Percentiles rank a stretch among this genome's conserved stretches.
Evolutionary conservation across 1,139 yeast species (phyloP).

Genomic region (Pichia cactophila): DNA sequence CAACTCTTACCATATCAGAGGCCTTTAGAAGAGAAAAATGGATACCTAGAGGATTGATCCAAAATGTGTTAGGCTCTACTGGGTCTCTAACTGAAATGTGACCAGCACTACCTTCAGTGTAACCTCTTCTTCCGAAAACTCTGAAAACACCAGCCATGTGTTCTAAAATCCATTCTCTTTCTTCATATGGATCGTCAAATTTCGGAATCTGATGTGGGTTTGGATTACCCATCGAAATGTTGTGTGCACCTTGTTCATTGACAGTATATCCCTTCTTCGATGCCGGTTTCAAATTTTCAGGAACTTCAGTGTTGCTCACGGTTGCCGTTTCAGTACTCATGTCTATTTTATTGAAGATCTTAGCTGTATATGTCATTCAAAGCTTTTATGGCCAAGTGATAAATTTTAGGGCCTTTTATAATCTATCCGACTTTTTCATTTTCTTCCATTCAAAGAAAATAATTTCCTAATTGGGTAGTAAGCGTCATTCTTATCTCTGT

Average conservation of each 20-base stretch:
- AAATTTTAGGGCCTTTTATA: too few species aligned
- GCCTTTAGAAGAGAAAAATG: slow-evolving; percentile 67
- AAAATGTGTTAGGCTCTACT: slow-evolving; percentile 58
- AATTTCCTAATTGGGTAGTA: neutral
- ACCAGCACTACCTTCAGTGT: slow-evolving; percentile 73
- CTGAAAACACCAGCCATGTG: slow-evolving; percentile 83
- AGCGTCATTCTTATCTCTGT: neutral
- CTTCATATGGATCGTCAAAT: slow-evolving; percentile 42
- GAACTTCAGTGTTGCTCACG: slow-evolving; percentile 6
- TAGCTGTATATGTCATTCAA: neutral
- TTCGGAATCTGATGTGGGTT: slow-evolving; percentile 46
- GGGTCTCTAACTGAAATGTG: slow-evolving; percentile 79
- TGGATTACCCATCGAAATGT: slow-evolving; percentile 41
- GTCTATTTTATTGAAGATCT: neutral
- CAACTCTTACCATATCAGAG: slow-evolving; percentile 69
- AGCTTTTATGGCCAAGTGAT: too few species aligned
- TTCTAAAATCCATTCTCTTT: slow-evolving; percentile 57
- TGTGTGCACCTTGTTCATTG: slow-evolving; percentile 38
- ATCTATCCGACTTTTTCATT: neutral
- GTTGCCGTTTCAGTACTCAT: neutral
- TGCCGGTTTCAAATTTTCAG: slow-evolving; percentile 17
- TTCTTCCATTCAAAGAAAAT: neutral
- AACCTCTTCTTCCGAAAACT: slow-evolving; percentile 66
- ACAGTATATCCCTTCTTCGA: slow-evolving; percentile 34
- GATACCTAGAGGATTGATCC: slow-evolving; percentile 73